Evolutionary conservation across 1,284 basidiomycete genomes (phyloP).

Genomic region (Thecaphora thlaspeos): DNA sequence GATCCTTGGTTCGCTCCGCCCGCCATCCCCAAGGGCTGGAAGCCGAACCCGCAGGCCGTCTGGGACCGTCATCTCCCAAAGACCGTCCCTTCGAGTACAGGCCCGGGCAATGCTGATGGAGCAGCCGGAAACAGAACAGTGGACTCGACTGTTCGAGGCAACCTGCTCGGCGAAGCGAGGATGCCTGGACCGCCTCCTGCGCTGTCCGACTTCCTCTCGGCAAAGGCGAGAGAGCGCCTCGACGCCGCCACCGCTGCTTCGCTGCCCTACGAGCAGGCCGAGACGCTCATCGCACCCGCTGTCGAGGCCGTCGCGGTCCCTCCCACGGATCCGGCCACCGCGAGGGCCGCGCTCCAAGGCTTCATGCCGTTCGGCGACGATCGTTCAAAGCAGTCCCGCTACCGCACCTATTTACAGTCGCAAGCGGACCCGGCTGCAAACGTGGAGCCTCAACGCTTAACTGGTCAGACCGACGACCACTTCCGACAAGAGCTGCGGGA

Average conservation of each 20-base stretch:
- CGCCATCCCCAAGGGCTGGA: background rate
- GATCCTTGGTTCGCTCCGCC: background rate
- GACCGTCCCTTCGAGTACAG: background rate
- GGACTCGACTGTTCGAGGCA: constrained; percentile 67
- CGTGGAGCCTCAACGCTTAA: constrained; percentile 62
- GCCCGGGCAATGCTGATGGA: background rate
- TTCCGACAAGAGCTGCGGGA: constrained; percentile 80
- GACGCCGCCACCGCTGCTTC: constrained; percentile 64
- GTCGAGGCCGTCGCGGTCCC: constrained; percentile 63
- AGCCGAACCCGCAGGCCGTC: background rate
- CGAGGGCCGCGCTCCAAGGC: constrained; percentile 79
- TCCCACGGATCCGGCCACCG: constrained; percentile 71
- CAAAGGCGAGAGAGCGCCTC: constrained; percentile 82
- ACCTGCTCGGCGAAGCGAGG: constrained; percentile 76
- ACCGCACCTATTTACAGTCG: constrained; percentile 75
- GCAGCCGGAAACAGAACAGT: background rate
- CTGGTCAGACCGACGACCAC: constrained; percentile 63
- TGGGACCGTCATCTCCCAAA: background rate
- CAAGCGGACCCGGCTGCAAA: constrained; percentile 63
- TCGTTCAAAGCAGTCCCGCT: constrained; percentile 77
- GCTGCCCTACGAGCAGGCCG: constrained; percentile 10
- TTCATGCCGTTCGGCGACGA: constrained; percentile 85
- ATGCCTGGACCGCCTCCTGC: constrained; percentile 71
- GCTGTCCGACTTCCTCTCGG: constrained; percentile 87
- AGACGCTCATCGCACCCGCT: constrained; percentile 1